Evolutionary conservation across 805 yeast genomes (phyloP), one percentile per base, ranked within the genome.

Genomic region (Saturnispora sanitii): DNA sequence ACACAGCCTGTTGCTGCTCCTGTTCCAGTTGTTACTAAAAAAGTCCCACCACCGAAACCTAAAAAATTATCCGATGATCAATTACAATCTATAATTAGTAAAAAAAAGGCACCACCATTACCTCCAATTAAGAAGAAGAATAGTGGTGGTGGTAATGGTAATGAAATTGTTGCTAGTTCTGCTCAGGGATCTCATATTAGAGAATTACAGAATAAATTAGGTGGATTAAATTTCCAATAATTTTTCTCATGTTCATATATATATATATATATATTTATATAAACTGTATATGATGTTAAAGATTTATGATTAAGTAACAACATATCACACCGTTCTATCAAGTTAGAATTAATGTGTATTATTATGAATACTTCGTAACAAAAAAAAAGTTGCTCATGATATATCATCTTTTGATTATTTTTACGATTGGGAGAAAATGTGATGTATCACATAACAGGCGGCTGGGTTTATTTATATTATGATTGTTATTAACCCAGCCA

Each of bases 161-260:
- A 5, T 27, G 29, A 27, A 13, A 15, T 25, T 9, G 46, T 39
- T 13, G 39, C 41, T 32, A 45, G 47, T 21, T 31, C 45, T 15
- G 57, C 57, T 6, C 44, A 30, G 3, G 61, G 58, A 3, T 37
- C 38, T 25, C 61, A 58, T 40, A 57, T 60, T 32, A 49, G 48
- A 42, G 65, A 60, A 27, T 38, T 60, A 22, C 65, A 60, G 35
- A 45, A 51, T 6, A 50, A 45, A 33, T 38, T 60, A 35, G 49
- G 51, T 28, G 53, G 51, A 6, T n/a, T 58, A 12, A 51, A 55
- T 28, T 39, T 58, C 3, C 34, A 48, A n/a, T 38, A 35, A 34
- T 35, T 29, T 27, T 6, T 27, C 6, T 11, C 13, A 18, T 33
- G 19, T 9, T 19, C 19, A 18, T 15, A 16, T 31, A 16, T 3